These are phyloP conservation scores for Fraxinus floribunda DNA, from an alignment of 305 asterid species.

Conservation along the genomic window DNA sequence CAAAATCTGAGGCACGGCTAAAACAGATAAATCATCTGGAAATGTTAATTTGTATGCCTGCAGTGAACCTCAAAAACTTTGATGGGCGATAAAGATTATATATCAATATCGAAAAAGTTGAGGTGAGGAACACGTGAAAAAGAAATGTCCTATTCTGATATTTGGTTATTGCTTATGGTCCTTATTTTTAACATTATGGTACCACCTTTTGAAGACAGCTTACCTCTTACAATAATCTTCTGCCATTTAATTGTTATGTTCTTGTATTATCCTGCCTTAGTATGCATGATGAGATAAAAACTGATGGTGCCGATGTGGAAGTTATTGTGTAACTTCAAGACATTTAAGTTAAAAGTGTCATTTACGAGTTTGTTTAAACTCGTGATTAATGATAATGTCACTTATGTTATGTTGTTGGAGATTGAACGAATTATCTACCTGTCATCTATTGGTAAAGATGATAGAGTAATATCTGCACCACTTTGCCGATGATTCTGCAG, in stretches of 20 bases:
- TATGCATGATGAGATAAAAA: neutral
- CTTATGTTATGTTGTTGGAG: neutral
- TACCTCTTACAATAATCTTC: neutral
- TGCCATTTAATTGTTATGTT: neutral
- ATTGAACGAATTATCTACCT: slow-evolving; percentile 41
- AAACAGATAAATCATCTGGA: slow-evolving; percentile 28
- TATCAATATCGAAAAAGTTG: neutral
- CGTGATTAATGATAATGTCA: neutral
- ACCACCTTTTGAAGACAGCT: neutral
- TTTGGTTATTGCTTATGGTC: neutral
- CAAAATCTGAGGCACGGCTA: slow-evolving; percentile 98
- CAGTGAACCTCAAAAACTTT: neutral
- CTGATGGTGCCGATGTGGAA: neutral
- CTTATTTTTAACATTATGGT: neutral
- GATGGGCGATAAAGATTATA: neutral
- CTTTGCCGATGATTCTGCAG: slow-evolving; percentile 82
- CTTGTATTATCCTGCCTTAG: neutral
- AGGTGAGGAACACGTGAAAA: neutral
- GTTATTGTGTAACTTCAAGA: neutral
- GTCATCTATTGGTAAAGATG: slow-evolving; percentile 76
- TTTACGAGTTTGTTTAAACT: neutral
- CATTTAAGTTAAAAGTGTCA: neutral
- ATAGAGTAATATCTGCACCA: slow-evolving; percentile 90
- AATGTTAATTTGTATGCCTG: slow-evolving; percentile 7
- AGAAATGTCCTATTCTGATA: neutral